Evolutionary conservation across 192 early-diverging fungal species (phyloP).

Genomic region (Cladochytrium replicatum): DNA sequence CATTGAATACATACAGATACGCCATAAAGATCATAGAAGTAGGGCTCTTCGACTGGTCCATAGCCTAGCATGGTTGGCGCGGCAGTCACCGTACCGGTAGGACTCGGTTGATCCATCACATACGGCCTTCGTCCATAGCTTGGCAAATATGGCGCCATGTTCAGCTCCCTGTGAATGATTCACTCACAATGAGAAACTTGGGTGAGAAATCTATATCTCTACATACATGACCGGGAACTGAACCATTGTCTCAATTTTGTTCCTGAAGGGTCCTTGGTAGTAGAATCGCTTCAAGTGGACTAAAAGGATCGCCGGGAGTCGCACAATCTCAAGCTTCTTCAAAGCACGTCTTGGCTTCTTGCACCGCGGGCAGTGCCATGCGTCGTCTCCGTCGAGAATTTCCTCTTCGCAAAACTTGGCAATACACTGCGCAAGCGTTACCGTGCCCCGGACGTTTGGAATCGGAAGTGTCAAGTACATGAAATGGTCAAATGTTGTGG

Average conservation of each 20-base stretch:
- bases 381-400: constrained; percentile 79
- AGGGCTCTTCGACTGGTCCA: constrained; percentile 12
- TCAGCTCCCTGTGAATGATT: constrained; percentile 1
- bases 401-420: constrained; percentile 77
- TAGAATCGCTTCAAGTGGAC: constrained; percentile 94
- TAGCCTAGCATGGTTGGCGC: constrained; percentile 1
- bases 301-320: constrained; percentile 79
- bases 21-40: constrained; percentile 68
- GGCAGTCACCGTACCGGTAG: neutral
- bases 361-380: constrained; percentile 84
- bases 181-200: too few species aligned
- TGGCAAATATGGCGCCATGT: neutral
- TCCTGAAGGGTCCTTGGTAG: constrained; percentile 80
- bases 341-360: constrained; percentile 58
- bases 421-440: constrained; percentile 75
- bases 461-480: constrained; percentile 89
- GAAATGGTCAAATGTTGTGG: constrained; percentile 82
- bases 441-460: constrained; percentile 44
- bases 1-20: constrained; percentile 38
- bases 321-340: constrained; percentile 68
- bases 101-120: neutral
- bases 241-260: constrained; percentile 84
- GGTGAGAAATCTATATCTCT: too few species aligned
- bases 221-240: constrained; percentile 67
- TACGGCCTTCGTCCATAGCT: neutral